phyloP scores from a whole-genome alignment of 1,284 basidiomycete species.

The Apiotrichum brassicae region DNA sequence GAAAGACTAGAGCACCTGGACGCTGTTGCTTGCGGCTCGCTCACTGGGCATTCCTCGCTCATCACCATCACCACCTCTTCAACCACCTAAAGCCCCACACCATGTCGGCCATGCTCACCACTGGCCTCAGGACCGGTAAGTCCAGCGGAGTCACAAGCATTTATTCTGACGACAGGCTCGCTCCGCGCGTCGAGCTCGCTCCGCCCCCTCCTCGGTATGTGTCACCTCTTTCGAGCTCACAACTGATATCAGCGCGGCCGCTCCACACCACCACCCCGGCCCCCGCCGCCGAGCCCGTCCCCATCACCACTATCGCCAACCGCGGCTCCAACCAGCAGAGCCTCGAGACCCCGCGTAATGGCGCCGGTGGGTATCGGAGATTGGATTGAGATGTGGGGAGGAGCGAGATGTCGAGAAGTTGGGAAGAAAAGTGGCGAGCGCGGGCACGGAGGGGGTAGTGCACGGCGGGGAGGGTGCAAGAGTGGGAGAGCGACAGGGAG shows the following conservation, averaged over 20 bases:
- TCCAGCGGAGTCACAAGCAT: background rate
- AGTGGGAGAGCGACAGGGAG: too few relatives aligned
- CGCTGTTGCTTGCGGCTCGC: background rate
- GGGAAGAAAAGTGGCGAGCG: too few relatives aligned
- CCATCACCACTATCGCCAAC: conserved; percentile 55
- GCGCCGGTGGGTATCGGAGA: conserved; percentile 60
- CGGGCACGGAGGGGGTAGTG: too few relatives aligned
- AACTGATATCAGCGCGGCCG: conserved; percentile 24
- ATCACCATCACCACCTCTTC: background rate
- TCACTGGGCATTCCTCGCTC: background rate
- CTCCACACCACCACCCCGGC: conserved; percentile 29
- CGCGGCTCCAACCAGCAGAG: conserved; percentile 74
- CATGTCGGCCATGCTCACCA: conserved; percentile 30
- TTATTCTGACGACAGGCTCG: too few relatives aligned
- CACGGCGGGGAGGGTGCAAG: too few relatives aligned
- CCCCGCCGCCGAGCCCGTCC: conserved; percentile 36
- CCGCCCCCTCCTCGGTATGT: conserved; percentile 23
- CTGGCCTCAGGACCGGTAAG: conserved; percentile 34
- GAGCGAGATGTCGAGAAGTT: background rate
- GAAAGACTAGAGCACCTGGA: too few relatives aligned
- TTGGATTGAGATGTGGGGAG: background rate
- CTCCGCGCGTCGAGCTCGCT: conserved; percentile 29
- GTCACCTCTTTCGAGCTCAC: background rate
- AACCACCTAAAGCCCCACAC: conserved; percentile 6
- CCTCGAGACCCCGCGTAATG: conserved; percentile 81